Percentiles rank a stretch among this genome's conserved stretches.
Evolutionary conservation across 805 yeast genomes (phyloP).

Genomic region (Torulaspora microellipsoides): DNA sequence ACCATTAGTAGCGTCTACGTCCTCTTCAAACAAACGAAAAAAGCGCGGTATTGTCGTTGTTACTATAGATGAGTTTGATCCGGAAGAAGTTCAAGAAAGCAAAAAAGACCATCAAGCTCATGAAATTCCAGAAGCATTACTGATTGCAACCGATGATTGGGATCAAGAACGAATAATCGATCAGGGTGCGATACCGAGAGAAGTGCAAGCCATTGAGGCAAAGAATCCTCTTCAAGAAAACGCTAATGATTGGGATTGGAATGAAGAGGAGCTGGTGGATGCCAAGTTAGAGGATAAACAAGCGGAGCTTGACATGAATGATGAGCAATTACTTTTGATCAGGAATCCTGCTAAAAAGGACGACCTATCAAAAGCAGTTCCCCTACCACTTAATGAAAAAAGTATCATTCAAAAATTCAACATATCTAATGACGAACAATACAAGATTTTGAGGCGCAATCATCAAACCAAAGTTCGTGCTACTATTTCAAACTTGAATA

Average conservation of each 20-base stretch:
- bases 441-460: slow-evolving; percentile 75
- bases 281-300: slow-evolving; percentile 45
- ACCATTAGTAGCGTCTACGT: background rate
- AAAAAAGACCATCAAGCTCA: slow-evolving; percentile 18
- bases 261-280: slow-evolving; percentile 64
- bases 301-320: slow-evolving; percentile 71
- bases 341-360: slow-evolving; percentile 11
- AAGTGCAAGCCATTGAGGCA: background rate
- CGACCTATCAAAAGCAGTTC: slow-evolving; percentile 21
- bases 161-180: slow-evolving; percentile 60
- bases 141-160: slow-evolving; percentile 75
- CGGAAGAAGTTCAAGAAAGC: slow-evolving; percentile 21
- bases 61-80: slow-evolving; percentile 24
- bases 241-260: slow-evolving; percentile 35
- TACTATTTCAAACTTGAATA: slow-evolving; percentile 82
- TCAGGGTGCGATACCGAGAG: slow-evolving; percentile 21
- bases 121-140: slow-evolving; percentile 47
- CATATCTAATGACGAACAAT: slow-evolving; percentile 83
- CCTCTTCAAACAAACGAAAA: slow-evolving; percentile 5
- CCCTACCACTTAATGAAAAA: slow-evolving; percentile 49
- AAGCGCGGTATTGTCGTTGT: slow-evolving; percentile 22
- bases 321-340: slow-evolving; percentile 69
- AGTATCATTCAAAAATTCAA: slow-evolving; percentile 60
- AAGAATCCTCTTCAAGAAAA: slow-evolving; percentile 25
- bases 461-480: slow-evolving; percentile 90